phyloP scores from a whole-genome alignment of 306 rosid species.

The apple (Malus domestica) region ASM211411v1 NC_041793.1:30573501-30574000 shows the following conservation, averaged over 20 bases:
- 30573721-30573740: background rate
- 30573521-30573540: slow-evolving; percentile 77
- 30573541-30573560: slow-evolving; percentile 93
- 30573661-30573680: slow-evolving; percentile 74
- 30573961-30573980: slow-evolving; percentile 57
- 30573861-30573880: slow-evolving; percentile 76
- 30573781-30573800: slow-evolving; percentile 56
- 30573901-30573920: slow-evolving; percentile 81
- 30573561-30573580: slow-evolving; percentile 81
- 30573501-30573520: slow-evolving; percentile 46
- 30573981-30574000: slow-evolving; percentile 90
- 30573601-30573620: slow-evolving; percentile 84
- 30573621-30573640: slow-evolving; percentile 69
- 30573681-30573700: slow-evolving; percentile 57
- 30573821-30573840: slow-evolving; percentile 51
- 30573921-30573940: slow-evolving; percentile 69
- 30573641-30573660: slow-evolving; percentile 86
- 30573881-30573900: slow-evolving; percentile 86
- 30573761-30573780: background rate
- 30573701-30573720: slow-evolving; percentile 58
- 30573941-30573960: slow-evolving; percentile 46
- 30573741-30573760: background rate
- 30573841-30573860: slow-evolving; percentile 61
- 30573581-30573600: slow-evolving; percentile 79
- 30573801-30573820: slow-evolving; percentile 67